Conservation (phyloP, 2,329 filamentous ascomycete species). For the Cladosporium sp. region DNA sequence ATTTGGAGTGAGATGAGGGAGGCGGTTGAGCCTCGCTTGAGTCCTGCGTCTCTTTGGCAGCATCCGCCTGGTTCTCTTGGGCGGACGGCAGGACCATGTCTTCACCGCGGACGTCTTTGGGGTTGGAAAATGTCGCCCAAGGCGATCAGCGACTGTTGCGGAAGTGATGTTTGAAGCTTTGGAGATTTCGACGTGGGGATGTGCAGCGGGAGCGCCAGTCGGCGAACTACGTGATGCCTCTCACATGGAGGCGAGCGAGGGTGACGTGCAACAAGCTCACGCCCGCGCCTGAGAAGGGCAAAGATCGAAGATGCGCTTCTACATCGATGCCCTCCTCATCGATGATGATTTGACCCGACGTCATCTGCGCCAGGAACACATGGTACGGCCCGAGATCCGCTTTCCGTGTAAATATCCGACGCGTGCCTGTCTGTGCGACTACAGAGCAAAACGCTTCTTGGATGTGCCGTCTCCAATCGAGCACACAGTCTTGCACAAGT, state of each 20-base stretch:
- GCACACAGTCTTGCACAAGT: too few species aligned
- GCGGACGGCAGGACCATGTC: not conserved
- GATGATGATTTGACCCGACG: not conserved
- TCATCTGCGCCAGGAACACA: not conserved
- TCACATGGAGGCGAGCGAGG: not conserved
- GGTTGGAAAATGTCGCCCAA: not conserved
- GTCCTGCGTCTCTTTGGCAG: not conserved
- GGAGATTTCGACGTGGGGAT: not conserved
- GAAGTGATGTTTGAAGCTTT: not conserved
- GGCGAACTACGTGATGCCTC: not conserved
- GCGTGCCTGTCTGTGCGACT: too few species aligned
- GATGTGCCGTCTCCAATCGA: too few species aligned
- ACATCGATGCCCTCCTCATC: not conserved
- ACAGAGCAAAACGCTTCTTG: too few species aligned
- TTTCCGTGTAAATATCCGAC: not conserved
- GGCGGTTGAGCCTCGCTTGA: not conserved
- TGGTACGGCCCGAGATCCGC: not conserved
- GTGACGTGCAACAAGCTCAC: not conserved
- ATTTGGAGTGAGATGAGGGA: not conserved
- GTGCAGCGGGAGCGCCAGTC: not conserved
- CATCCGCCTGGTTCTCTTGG: not conserved
- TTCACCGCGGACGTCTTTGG: not conserved
- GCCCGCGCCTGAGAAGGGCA: not conserved
- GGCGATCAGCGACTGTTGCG: not conserved
- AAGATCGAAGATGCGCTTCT: not conserved